Percentiles rank a stretch among this genome's conserved stretches.
Evolutionary conservation across 441 rosid genomes (phyloP).

Genomic region (Kokia cookei): DNA sequence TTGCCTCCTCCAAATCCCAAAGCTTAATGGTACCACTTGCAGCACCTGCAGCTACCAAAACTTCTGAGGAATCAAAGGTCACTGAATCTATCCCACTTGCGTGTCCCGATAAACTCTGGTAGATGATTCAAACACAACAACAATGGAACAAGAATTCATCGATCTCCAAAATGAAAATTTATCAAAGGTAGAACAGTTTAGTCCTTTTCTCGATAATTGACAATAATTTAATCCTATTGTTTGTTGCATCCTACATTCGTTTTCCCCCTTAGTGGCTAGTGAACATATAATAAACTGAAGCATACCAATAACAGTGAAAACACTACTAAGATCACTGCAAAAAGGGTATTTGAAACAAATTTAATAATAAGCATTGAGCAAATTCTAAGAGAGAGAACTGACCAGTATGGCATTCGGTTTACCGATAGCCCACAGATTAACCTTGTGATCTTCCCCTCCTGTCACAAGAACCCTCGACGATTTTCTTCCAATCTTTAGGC

Average conservation of each 20-base stretch:
- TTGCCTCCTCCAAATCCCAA: slow-evolving; percentile 99
- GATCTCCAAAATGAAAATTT: neutral
- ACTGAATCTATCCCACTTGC: slow-evolving; percentile 96
- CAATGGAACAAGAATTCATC: neutral
- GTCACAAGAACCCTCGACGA: slow-evolving; percentile 90
- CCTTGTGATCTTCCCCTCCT: slow-evolving; percentile 98
- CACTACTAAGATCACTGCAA: neutral
- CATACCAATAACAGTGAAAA: neutral
- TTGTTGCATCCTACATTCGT: neutral
- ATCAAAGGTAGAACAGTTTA: neutral
- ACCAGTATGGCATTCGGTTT: slow-evolving; percentile 97
- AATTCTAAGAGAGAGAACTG: slow-evolving; percentile 24
- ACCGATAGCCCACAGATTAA: slow-evolving; percentile 99
- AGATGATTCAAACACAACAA: neutral
- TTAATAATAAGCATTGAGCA: neutral
- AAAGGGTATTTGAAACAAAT: neutral
- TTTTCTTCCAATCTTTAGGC: slow-evolving; percentile 97
- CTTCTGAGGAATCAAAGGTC: slow-evolving; percentile 88
- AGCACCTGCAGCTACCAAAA: slow-evolving; percentile 94
- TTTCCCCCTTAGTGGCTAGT: neutral
- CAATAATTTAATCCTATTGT: neutral
- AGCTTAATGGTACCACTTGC: slow-evolving; percentile 97
- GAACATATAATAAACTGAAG: neutral
- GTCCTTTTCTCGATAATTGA: too few species aligned
- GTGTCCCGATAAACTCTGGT: slow-evolving; percentile 94